Conservation (phyloP, 1,139 yeast genomes). For the Magnusiomyces starmeri region DNA sequence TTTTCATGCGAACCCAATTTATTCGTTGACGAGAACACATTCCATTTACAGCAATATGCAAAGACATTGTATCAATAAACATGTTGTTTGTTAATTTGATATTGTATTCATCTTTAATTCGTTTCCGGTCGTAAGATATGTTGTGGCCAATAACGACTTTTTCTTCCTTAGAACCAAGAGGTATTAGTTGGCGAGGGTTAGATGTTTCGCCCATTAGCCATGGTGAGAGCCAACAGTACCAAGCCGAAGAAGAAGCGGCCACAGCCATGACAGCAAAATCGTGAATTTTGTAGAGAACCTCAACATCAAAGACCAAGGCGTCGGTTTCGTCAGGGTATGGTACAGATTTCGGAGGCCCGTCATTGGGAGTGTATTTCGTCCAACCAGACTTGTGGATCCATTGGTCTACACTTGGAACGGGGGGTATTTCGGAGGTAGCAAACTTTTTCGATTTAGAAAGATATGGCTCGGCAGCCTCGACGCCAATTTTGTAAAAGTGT, state of each 20-base stretch:
- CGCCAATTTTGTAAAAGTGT: constrained; percentile 73
- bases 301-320: constrained; percentile 80
- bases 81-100: constrained; percentile 62
- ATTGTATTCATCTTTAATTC: constrained; percentile 77
- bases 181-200: constrained; percentile 57
- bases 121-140: constrained; percentile 83
- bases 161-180: constrained; percentile 42
- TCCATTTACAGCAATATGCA: constrained; percentile 87
- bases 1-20: constrained; percentile 52
- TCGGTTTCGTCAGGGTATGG: constrained; percentile 61
- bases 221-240: constrained; percentile 97
- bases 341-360: constrained; percentile 49
- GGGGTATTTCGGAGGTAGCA: constrained; percentile 39
- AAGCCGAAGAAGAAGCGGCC: constrained; percentile 69
- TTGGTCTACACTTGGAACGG: constrained; percentile 36
- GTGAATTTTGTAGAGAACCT: constrained; percentile 69
- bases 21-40: constrained; percentile 90
- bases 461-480: constrained; percentile 52
- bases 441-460: constrained; percentile 41
- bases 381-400: constrained; percentile 55
- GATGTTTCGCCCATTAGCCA: constrained; percentile 53
- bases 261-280: constrained; percentile 76
- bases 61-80: constrained; percentile 84
- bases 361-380: constrained; percentile 58
- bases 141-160: constrained; percentile 82